These are phyloP conservation scores for Nematocida sp. DNA, from an alignment of 371 early-diverging fungal species.

Conservation along the genomic window DNA sequence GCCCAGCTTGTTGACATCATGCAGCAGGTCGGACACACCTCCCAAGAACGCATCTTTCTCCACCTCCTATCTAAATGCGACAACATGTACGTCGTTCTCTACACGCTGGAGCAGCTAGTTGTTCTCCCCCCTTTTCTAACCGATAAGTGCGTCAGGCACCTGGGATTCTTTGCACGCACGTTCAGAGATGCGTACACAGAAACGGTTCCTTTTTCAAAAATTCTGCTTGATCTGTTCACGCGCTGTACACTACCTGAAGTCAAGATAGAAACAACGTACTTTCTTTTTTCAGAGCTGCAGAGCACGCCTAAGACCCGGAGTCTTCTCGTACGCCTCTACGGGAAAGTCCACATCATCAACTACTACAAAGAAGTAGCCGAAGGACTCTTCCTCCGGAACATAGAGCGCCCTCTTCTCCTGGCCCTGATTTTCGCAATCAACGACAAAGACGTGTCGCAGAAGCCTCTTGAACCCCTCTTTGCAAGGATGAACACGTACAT, in stretches of 20 bases:
- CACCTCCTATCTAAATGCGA: conserved; percentile 11
- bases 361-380: conserved; percentile 38
- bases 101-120: background rate
- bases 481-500: background rate
- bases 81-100: conserved; percentile 20
- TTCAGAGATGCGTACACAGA: conserved; percentile 18
- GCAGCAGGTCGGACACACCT: background rate
- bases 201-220: conserved; percentile 4
- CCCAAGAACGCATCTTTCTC: conserved; percentile 25
- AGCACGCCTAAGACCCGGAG: background rate
- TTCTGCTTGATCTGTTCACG: conserved; percentile 13
- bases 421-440: conserved; percentile 26
- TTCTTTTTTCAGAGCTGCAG: conserved; percentile 5
- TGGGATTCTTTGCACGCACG: conserved; percentile 7
- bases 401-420: background rate
- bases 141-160: conserved; percentile 10
- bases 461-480: background rate
- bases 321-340: conserved; percentile 10
- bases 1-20: background rate
- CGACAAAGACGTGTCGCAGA: background rate
- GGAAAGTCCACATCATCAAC: conserved; percentile 27
- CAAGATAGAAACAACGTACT: conserved; percentile 15
- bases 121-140: conserved; percentile 12
- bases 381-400: background rate
- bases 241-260: conserved; percentile 12